Evolutionary conservation across 306 rosid species (phyloP).

Genomic region (Cucurbita argyrosperma): DNA sequence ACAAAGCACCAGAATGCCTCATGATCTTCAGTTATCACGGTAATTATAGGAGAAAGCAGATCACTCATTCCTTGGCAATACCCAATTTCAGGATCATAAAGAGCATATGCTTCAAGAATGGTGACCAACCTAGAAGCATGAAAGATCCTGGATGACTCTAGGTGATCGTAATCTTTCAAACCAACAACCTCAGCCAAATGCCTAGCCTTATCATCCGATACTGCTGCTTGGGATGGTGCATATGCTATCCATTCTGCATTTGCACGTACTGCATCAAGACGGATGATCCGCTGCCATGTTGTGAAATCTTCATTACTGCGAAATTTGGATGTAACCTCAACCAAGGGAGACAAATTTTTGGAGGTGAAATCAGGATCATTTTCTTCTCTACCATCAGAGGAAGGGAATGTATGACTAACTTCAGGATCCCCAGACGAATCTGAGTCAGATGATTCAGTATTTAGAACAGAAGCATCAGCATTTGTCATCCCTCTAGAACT

Average conservation of each 20-base stretch:
- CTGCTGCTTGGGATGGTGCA: constrained; percentile 47
- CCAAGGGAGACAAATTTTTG: constrained; percentile 40
- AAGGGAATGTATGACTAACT: no score
- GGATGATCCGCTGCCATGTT: constrained; percentile 90
- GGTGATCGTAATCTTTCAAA: constrained; percentile 70
- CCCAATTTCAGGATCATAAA: constrained; percentile 87
- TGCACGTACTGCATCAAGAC: constrained; percentile 89
- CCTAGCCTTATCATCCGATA: constrained; percentile 45
- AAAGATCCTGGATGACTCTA: constrained; percentile 65
- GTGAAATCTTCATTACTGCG: constrained; percentile 54
- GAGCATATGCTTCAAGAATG: constrained; percentile 93
- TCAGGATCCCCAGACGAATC: no score
- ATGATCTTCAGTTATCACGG: constrained; percentile 33
- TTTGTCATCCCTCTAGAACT: constrained; percentile 24
- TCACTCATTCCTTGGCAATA: constrained; percentile 99
- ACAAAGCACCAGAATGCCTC: no score
- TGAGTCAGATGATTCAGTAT: no score
- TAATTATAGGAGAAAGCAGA: constrained; percentile 77
- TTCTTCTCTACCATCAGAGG: constrained; percentile 28
- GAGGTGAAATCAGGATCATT: constrained; percentile 18
- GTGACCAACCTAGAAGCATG: constrained; percentile 95
- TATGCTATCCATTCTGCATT: constrained; percentile 72
- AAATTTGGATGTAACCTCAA: constrained; percentile 24
- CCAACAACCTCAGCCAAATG: constrained; percentile 85
- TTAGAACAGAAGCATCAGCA: constrained; percentile 16